A percentile compares a stretch with the other conserved stretches of the same genome.
These are phyloP conservation scores for Picochlorum costavermella DNA, from an alignment of 139 green algal species.

Conservation along the genomic window DNA sequence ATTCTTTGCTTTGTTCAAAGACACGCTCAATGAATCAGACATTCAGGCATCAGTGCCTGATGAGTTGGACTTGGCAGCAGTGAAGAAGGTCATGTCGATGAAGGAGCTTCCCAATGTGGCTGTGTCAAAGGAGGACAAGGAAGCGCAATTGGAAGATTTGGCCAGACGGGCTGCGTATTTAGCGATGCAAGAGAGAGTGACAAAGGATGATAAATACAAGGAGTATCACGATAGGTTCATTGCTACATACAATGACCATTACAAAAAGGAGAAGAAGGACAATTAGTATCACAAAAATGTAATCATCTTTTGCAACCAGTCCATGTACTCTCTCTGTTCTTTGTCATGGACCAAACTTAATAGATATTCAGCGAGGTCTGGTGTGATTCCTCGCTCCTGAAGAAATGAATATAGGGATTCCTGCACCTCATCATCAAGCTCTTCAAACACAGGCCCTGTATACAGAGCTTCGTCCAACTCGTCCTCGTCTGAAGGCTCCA, in stretches of 20 bases:
- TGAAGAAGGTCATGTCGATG: background rate
- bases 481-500: constrained; percentile 20
- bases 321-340: constrained; percentile 65
- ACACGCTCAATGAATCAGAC: background rate
- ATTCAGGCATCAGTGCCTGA: constrained; percentile 3
- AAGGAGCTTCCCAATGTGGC: constrained; percentile 2
- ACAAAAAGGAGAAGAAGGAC: constrained; percentile 4
- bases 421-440: constrained; percentile 71
- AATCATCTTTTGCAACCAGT: constrained; percentile 51
- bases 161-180: constrained; percentile 3
- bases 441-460: constrained; percentile 56
- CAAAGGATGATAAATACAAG: constrained; percentile 9
- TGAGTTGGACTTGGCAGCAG: constrained; percentile 1
- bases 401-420: constrained; percentile 52
- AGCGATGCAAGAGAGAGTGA: background rate
- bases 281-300: constrained; percentile 35
- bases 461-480: constrained; percentile 33
- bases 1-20: constrained; percentile 10
- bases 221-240: constrained; percentile 10
- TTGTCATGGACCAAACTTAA: constrained; percentile 61
- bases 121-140: background rate
- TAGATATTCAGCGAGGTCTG: constrained; percentile 54
- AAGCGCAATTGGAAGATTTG: constrained; percentile 11
- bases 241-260: background rate
- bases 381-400: constrained; percentile 50